phyloP scores from a whole-genome alignment of 441 rosid genomes.

The Oxalis stricta region DNA sequence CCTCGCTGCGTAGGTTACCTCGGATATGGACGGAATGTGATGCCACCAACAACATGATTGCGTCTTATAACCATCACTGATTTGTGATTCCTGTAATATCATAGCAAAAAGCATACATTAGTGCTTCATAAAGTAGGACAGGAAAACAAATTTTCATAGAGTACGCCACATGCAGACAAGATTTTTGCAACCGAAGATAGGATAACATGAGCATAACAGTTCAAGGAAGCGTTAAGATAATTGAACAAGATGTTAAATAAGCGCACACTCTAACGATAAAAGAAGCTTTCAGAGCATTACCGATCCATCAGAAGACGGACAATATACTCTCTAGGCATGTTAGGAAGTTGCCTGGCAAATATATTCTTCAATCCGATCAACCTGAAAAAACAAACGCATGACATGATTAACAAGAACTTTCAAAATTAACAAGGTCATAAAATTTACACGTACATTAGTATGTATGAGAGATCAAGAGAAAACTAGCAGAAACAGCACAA shows the following conservation, averaged over 20 bases:
- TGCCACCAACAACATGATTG: constrained; percentile 87
- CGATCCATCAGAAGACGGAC: constrained; percentile 99
- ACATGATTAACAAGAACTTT: too few relatives aligned
- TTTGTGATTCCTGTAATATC: constrained; percentile 66
- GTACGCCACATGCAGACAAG: too few relatives aligned
- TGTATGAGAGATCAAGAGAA: too few relatives aligned
- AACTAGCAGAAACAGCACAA: too few relatives aligned
- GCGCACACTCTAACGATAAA: neutral
- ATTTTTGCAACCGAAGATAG: neutral
- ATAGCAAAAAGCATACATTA: constrained; percentile 7
- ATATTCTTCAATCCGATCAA: constrained; percentile 96
- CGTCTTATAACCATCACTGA: constrained; percentile 92
- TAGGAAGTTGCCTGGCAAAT: constrained; percentile 93
- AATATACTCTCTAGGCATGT: constrained; percentile 98
- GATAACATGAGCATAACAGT: neutral
- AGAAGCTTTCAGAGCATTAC: constrained; percentile 21
- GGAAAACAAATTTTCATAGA: neutral
- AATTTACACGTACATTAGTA: too few relatives aligned
- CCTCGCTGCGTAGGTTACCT: constrained; percentile 30
- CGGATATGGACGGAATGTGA: constrained; percentile 92
- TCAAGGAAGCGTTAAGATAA: neutral
- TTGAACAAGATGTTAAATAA: neutral
- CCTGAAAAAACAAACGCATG: constrained; percentile 39
- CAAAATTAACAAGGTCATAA: too few relatives aligned
- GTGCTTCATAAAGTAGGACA: neutral